phyloP scores from a whole-genome alignment of 139 green algal species.

The Closterium sp. region DNA sequence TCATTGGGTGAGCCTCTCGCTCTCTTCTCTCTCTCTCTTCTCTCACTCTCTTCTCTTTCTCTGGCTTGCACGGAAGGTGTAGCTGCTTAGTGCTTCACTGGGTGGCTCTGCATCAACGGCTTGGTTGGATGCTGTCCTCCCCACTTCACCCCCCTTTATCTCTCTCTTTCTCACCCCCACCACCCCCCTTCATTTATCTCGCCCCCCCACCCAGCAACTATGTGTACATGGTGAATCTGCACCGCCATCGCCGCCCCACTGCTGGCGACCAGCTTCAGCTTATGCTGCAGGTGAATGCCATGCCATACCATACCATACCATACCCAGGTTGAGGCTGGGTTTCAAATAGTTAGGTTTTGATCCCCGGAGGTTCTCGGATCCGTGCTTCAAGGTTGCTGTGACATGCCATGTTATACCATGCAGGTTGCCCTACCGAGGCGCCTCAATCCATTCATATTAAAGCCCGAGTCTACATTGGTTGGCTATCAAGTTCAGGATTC shows the following conservation, averaged over 20 bases:
- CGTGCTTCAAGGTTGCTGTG: too few relatives aligned
- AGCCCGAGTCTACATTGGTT: too few relatives aligned
- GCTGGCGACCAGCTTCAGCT: slow-evolving; percentile 12
- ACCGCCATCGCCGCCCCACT: slow-evolving; percentile 7
- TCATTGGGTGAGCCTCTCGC: slow-evolving; percentile 4
- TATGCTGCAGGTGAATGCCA: background rate
- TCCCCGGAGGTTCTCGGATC: too few relatives aligned
- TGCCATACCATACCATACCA: background rate
- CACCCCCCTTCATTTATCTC: background rate
- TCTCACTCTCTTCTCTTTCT: background rate
- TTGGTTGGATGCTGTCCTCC: background rate
- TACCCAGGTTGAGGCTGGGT: too few relatives aligned
- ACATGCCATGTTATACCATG: too few relatives aligned
- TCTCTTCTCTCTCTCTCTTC: background rate
- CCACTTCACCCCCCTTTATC: too few relatives aligned
- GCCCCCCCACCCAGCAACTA: background rate
- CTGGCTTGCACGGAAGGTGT: background rate
- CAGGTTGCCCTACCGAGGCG: too few relatives aligned
- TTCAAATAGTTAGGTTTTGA: too few relatives aligned
- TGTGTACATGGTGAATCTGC: slow-evolving; percentile 29
- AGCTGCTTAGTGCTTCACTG: background rate
- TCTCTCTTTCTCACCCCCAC: background rate
- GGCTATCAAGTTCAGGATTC: too few relatives aligned
- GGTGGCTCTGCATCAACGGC: background rate
- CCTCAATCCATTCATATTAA: too few relatives aligned